Conservation (phyloP, 192 early-diverging fungal genomes). For the Jimgerdemannia lactiflua region DNA sequence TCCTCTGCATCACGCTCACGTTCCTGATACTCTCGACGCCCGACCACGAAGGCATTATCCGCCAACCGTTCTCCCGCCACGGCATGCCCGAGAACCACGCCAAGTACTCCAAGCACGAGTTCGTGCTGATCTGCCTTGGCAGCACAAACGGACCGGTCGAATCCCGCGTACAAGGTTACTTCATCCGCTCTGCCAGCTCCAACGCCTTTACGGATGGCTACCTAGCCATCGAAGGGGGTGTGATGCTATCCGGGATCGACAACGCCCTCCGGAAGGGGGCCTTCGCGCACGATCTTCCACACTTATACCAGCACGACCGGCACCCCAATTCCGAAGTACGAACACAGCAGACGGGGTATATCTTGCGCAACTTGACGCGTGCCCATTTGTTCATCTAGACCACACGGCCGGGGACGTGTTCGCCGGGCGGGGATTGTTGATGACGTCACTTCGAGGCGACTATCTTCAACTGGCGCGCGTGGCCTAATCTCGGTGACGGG, state of each 20-base stretch:
- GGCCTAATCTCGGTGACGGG: neutral
- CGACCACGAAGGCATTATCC: neutral
- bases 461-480: neutral
- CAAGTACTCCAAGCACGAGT: neutral
- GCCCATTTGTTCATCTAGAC: neutral
- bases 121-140: neutral
- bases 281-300: neutral
- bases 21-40: neutral
- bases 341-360: neutral
- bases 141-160: neutral
- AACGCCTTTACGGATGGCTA: neutral
- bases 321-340: neutral
- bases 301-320: neutral
- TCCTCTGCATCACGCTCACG: neutral
- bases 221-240: neutral
- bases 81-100: neutral
- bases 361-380: neutral
- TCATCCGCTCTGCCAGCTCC: neutral
- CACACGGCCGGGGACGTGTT: neutral
- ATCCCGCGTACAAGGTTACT: neutral
- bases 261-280: neutral
- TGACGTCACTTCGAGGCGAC: neutral
- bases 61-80: neutral
- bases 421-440: neutral
- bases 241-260: neutral